Conservation (phyloP, 805 yeast genomes). For the Kuraishia molischiana region DNA sequence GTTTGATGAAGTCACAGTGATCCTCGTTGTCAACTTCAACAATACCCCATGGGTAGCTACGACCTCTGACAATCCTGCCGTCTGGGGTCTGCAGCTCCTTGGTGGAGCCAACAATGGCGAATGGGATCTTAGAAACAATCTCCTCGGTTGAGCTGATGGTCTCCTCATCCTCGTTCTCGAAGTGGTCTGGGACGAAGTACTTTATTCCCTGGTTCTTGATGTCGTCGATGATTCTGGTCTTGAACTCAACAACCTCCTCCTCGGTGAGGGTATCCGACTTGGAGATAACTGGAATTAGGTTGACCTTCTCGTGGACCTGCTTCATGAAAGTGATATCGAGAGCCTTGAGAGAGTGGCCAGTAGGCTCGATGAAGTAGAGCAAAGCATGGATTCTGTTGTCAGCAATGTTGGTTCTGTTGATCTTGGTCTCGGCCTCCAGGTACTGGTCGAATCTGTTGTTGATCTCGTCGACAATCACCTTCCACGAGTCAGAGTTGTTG, state of each 20-base stretch:
- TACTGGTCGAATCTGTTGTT: conserved; percentile 78
- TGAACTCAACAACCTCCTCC: conserved; percentile 72
- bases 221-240: conserved; percentile 69
- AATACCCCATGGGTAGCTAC: conserved; percentile 95
- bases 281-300: conserved; percentile 89
- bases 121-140: conserved; percentile 69
- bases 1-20: conserved; percentile 84
- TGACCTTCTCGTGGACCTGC: conserved; percentile 81
- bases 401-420: conserved; percentile 57
- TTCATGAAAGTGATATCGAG: conserved; percentile 85
- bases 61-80: conserved; percentile 80
- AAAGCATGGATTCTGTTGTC: conserved; percentile 92
- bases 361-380: conserved; percentile 91
- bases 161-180: conserved; percentile 85
- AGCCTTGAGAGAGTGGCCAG: conserved; percentile 87
- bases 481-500: conserved; percentile 75
- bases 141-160: conserved; percentile 54
- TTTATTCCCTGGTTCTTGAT: conserved; percentile 65
- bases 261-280: conserved; percentile 90
- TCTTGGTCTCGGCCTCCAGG: conserved; percentile 82
- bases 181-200: conserved; percentile 66
- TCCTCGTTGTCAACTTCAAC: conserved; percentile 92
- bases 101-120: conserved; percentile 91
- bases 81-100: conserved; percentile 56
- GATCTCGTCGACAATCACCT: conserved; percentile 85